Base-by-base conservation (phyloP, 2,329 filamentous ascomycete genomes). In the Fusarium dimerum region DNA sequence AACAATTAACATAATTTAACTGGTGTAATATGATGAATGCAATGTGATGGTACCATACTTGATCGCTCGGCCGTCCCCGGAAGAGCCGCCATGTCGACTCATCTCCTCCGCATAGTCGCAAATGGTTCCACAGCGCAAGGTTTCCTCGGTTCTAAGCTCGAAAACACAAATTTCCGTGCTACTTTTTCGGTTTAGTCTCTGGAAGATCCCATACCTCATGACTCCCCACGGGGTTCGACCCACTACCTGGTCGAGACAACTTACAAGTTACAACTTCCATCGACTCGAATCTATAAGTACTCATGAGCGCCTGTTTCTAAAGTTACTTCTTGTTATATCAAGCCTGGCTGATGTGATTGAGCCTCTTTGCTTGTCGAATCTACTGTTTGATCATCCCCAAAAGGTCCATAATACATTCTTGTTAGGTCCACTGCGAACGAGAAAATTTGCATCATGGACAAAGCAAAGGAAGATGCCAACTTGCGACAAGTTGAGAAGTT, bases 171-270 rank as follows among this genome's bases (percentile, higher is more conserved):
- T 40, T 32, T 30, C 50, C 50, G 50, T 52, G 40, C 32, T 18
- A 41, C 32, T 16, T 13, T 48, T 52, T 48, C 18, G 45, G 46
- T 17, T 40, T 52, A 52, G 50, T 43, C 34, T 40, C 13, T 44
- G 47, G 47, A 36, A 40, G 43, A 49, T 13, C 18, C 34, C 34
- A 39, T 36, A 39, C 34, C 17, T n/a, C 20, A 26, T 16, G 30
- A 47, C 29, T 51, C 49, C 49, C 49, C 49, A 51, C 36, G 49
- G 49, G 49, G 49, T 51, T 46, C 32, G 32, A 36, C 32, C 32
- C 32, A 36, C 32, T 12, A 36, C 10, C 10, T 36, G 13, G 38
- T 26, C 34, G 18, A 39, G 47, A 32, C 41, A 49, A 34, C 30
- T 36, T 36, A 15, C 12, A 49, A 34, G 40, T 36, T 36, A 15